These are phyloP conservation scores for Pittosporum tobira DNA, from an alignment of 129 eudicot species.

Conservation along the genomic window DNA sequence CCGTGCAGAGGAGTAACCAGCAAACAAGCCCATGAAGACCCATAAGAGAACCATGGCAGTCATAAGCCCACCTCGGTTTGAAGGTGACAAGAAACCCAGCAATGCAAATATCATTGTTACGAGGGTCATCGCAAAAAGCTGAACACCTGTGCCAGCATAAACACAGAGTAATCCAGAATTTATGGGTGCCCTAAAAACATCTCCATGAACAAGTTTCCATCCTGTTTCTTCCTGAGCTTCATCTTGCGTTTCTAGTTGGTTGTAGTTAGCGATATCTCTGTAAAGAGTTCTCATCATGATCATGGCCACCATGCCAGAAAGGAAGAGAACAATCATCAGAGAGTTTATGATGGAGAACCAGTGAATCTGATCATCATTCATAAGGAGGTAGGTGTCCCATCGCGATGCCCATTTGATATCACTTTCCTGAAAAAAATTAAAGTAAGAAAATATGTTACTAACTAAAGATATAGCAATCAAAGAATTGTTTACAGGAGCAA, in stretches of 20 bases:
- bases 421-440: slow-evolving; percentile 48
- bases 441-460: background rate
- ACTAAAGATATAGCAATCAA: background rate
- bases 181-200: slow-evolving; percentile 69
- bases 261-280: slow-evolving; percentile 80
- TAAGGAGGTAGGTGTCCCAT: slow-evolving; percentile 93
- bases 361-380: slow-evolving; percentile 95
- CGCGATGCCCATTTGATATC: slow-evolving; percentile 95
- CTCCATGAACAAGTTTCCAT: slow-evolving; percentile 93
- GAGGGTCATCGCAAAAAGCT: slow-evolving; percentile 73
- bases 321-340: slow-evolving; percentile 86
- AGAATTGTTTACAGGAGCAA: slow-evolving; percentile 1
- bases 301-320: slow-evolving; percentile 96
- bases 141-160: slow-evolving; percentile 83
- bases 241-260: slow-evolving; percentile 80
- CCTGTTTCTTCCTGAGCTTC: slow-evolving; percentile 99
- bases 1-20: slow-evolving; percentile 77
- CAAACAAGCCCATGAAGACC: slow-evolving; percentile 93
- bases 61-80: slow-evolving; percentile 90
- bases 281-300: slow-evolving; percentile 93
- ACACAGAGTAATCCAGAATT: slow-evolving; percentile 65
- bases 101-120: slow-evolving; percentile 90
- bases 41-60: slow-evolving; percentile 92
- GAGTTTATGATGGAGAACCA: slow-evolving; percentile 96
- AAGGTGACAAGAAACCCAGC: slow-evolving; percentile 84